Evolutionary conservation across 805 yeast species (phyloP).

Genomic region (Metschnikowia lachancei): DNA sequence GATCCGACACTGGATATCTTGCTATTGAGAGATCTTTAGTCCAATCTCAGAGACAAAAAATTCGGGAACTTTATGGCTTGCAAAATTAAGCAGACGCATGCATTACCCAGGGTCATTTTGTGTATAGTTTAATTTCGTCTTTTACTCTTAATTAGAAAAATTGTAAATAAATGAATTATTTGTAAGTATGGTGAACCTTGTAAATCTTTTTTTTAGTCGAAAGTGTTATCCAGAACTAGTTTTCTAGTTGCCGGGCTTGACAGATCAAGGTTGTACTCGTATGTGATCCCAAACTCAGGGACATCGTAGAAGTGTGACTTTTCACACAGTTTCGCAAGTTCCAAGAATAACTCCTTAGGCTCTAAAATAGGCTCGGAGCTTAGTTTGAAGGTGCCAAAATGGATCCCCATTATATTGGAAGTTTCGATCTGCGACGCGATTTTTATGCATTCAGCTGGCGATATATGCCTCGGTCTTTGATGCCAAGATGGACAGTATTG

Average conservation of each 20-base stretch:
- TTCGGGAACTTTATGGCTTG: constrained; percentile 20
- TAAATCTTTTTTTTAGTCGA: no score
- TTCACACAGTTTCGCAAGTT: constrained; percentile 41
- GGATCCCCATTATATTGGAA: constrained; percentile 75
- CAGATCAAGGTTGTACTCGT: constrained; percentile 43
- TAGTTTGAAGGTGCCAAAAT: constrained; percentile 93
- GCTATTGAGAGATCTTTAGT: constrained; percentile 22
- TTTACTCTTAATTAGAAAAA: neutral
- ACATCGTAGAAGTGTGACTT: constrained; percentile 46
- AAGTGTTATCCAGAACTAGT: neutral
- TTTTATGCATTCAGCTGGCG: constrained; percentile 72
- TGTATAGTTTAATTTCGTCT: neutral
- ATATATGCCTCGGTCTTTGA: constrained; percentile 82
- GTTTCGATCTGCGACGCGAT: constrained; percentile 64
- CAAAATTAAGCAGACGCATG: constrained; percentile 4
- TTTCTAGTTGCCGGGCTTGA: constrained; percentile 1
- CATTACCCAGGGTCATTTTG: neutral
- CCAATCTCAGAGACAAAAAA: constrained; percentile 17
- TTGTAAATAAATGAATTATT: constrained; percentile 5
- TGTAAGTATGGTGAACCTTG: neutral
- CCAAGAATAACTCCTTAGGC: constrained; percentile 62
- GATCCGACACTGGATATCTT: constrained; percentile 57
- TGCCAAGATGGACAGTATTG: constrained; percentile 97
- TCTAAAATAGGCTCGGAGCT: constrained; percentile 87
- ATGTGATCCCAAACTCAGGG: constrained; percentile 77